These are phyloP conservation scores for Nyssa sinensis DNA, from an alignment of 148 eudicot genomes.

Conservation along the genomic window DNA sequence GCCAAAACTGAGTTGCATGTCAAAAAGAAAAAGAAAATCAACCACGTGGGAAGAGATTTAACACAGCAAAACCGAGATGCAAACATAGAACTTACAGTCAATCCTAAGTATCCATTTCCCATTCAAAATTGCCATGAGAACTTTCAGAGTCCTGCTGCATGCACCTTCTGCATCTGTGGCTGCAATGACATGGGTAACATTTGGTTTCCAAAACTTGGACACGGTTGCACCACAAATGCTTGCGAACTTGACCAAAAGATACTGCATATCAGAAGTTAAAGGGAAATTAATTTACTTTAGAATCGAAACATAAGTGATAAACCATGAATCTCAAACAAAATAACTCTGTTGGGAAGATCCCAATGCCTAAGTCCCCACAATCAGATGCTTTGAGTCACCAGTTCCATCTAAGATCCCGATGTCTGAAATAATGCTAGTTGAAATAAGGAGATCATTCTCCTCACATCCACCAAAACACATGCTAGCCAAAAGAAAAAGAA, in stretches of 20 bases:
- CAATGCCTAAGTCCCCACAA: too few relatives aligned
- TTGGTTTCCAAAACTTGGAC: constrained; percentile 60
- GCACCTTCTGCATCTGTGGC: constrained; percentile 88
- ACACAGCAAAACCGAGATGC: neutral
- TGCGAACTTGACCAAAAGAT: constrained; percentile 56
- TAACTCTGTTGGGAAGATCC: too few relatives aligned
- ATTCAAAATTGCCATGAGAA: constrained; percentile 84
- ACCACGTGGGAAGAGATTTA: neutral
- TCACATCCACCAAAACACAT: too few relatives aligned
- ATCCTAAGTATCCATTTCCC: constrained; percentile 81
- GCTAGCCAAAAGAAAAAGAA: neutral
- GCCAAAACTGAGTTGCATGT: neutral
- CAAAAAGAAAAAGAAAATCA: neutral
- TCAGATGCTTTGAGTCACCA: neutral
- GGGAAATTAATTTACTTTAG: neutral
- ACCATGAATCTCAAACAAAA: neutral
- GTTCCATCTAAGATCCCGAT: constrained; percentile 9
- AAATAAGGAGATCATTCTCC: too few relatives aligned
- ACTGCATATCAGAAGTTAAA: constrained; percentile 32
- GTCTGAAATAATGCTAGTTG: too few relatives aligned
- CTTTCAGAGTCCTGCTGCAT: constrained; percentile 73
- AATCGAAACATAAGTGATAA: neutral
- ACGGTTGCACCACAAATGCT: constrained; percentile 66
- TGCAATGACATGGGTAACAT: constrained; percentile 91
- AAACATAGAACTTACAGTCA: constrained; percentile 58